Base-by-base conservation (phyloP, 2,329 filamentous ascomycete genomes). In the Ophiocordyceps polyrhachis-furcata region DNA sequence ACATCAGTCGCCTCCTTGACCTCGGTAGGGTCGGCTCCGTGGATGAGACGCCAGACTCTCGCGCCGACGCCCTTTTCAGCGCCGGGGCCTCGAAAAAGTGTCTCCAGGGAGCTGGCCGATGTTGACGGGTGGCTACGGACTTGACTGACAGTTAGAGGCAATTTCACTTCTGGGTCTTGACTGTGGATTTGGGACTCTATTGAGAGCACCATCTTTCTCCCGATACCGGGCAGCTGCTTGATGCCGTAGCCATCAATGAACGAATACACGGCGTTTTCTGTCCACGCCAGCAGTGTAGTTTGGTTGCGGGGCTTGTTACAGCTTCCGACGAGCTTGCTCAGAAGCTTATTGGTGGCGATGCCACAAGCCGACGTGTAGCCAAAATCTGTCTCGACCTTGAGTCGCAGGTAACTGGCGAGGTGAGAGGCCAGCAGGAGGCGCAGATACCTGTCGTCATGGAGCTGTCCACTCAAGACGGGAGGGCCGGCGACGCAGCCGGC, bases 341-440 rank as follows among this genome's bases (percentile, higher is more conserved):
- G 68, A 5, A 89, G 62, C 60, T 96, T 96, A 55, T 81, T 89
- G 1, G 85, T 93, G 2, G 87, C 81, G 20, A 96, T 77, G 4
- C 89, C 89, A 40, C 84, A 87, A 1, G 88, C 89, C 25, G 82
- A 82, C 0, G 87, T 94, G 61, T 89, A 94, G 1, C 86, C 85
- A 54, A 79, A 81, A 41, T 85, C 70, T 41, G 78, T 67, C 54
- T 93, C 83, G 12, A 96, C 66, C 54, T 75, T 73, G 46, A 71
- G 65, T 13, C 89, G 79, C 23, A 96, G 61, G 56, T 89, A 70
- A 28, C 74, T 68, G 5, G 86, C 86, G 29, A 96, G 65, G 61
- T 95, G 86, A 12, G 86, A 91, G 5, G 77, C 88, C 9, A 95
- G 66, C 13, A 81, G 65, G 31, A 95, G 68, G 38, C 82, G 77